Percentiles rank a stretch among this genome's conserved stretches.
These are phyloP conservation scores for Odonthalia washingtoniensis DNA, from an alignment of 31 red algal genomes.

Conservation along the genomic window DNA sequence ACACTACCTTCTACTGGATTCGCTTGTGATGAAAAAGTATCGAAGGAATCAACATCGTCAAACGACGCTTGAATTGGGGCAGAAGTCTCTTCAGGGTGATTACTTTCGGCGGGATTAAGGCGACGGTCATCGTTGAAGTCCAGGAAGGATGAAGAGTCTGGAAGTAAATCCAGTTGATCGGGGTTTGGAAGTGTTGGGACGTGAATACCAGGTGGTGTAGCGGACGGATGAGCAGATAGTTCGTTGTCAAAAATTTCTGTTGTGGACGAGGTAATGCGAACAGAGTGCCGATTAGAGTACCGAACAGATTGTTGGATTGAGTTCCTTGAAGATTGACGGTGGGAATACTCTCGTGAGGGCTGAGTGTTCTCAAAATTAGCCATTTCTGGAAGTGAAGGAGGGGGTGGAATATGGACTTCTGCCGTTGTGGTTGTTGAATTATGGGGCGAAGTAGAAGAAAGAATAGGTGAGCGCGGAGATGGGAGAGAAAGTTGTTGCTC, in stretches of 20 bases:
- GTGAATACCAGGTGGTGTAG: background rate
- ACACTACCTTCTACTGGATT: conserved; percentile 1
- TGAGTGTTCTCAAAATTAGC: background rate
- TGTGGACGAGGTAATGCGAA: background rate
- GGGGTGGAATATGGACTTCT: background rate
- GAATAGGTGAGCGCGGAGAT: background rate
- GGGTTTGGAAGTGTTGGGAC: conserved; percentile 8
- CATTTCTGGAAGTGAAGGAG: background rate
- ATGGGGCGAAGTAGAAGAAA: conserved; percentile 11
- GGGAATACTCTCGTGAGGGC: background rate
- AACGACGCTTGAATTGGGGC: conserved; percentile 22
- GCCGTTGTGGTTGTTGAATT: background rate
- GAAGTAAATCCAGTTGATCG: conserved; percentile 49
- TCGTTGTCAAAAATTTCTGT: background rate
- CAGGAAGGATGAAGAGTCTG: conserved; percentile 59
- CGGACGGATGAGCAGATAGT: background rate
- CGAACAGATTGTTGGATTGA: conserved; percentile 45
- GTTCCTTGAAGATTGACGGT: conserved; percentile 28
- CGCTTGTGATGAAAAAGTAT: conserved; percentile 50
- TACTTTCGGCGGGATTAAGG: conserved; percentile 6
- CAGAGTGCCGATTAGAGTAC: background rate
- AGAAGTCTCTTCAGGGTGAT: background rate
- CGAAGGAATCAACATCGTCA: conserved; percentile 66
- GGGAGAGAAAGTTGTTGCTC: background rate
- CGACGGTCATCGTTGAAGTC: conserved; percentile 70